Percentiles rank a stretch among this genome's conserved stretches.
Evolutionary conservation across 805 yeast genomes (phyloP).

Genomic region (Pichia insulana): DNA sequence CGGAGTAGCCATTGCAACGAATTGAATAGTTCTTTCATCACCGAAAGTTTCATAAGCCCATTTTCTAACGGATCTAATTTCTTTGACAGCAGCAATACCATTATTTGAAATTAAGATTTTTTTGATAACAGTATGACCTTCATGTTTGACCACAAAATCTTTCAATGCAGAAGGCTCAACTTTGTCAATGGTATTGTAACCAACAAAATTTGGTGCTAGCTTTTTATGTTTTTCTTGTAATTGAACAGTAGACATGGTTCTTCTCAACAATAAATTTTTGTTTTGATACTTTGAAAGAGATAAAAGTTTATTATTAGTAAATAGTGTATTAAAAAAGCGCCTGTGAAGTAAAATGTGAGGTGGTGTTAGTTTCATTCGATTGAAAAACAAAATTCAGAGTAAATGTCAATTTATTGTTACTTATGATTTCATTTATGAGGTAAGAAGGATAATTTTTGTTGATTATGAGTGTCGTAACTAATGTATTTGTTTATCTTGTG

Average conservation of each 20-base stretch:
- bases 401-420: background rate
- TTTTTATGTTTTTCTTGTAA: constrained; percentile 19
- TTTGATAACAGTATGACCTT: constrained; percentile 92
- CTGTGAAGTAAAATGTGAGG: background rate
- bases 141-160: constrained; percentile 75
- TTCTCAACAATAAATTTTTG: background rate
- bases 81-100: constrained; percentile 99
- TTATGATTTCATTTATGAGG: background rate
- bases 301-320: background rate
- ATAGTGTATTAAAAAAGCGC: constrained; percentile 1
- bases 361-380: constrained; percentile 6
- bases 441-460: too few relatives aligned
- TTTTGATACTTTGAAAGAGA: background rate
- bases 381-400: background rate
- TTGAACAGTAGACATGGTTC: constrained; percentile 7
- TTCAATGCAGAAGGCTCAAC: constrained; percentile 76
- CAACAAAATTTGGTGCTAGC: constrained; percentile 70
- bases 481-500: too few relatives aligned
- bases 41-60: constrained; percentile 99
- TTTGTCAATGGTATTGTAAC: constrained; percentile 64
- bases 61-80: constrained; percentile 92
- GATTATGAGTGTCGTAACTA: too few relatives aligned
- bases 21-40: constrained; percentile 85
- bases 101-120: constrained; percentile 91
- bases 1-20: constrained; percentile 99